phyloP scores from a whole-genome alignment of 805 yeast genomes.

The Metschnikowia reukaufii region DNA sequence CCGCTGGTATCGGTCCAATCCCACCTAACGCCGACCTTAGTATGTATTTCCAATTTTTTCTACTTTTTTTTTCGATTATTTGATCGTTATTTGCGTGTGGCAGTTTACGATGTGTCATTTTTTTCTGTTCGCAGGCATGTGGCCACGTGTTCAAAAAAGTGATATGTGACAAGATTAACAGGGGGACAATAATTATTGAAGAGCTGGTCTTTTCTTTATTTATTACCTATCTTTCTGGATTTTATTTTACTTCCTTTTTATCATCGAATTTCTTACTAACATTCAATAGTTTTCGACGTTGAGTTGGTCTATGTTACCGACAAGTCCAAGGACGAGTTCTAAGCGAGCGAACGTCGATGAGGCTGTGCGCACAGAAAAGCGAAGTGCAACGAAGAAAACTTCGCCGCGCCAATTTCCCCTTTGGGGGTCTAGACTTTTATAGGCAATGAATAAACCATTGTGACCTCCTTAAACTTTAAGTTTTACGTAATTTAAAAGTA shows the following conservation, averaged over 20 bases:
- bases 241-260: background rate
- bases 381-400: too few species aligned
- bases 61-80: background rate
- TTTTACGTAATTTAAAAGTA: background rate
- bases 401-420: too few species aligned
- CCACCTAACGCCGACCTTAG: constrained; percentile 75
- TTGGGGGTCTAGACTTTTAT: too few species aligned
- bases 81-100: background rate
- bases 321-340: constrained; percentile 17
- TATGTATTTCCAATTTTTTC: constrained; percentile 20
- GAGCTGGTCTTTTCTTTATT: background rate
- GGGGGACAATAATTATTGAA: too few species aligned
- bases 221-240: background rate
- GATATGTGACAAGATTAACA: too few species aligned
- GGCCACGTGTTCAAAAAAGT: background rate
- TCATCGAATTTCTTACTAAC: too few species aligned
- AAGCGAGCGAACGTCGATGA: background rate
- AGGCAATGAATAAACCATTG: too few species aligned
- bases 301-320: constrained; percentile 61
- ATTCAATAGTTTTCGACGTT: constrained; percentile 48
- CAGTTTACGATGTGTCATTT: too few species aligned
- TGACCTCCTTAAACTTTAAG: too few species aligned
- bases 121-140: too few species aligned
- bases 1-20: constrained; percentile 69
- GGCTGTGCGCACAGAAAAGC: background rate